A percentile compares a stretch with the other conserved stretches of the same genome.
Conservation (phyloP, 805 yeast species). For the Yarrowia phangngaensis region DNA sequence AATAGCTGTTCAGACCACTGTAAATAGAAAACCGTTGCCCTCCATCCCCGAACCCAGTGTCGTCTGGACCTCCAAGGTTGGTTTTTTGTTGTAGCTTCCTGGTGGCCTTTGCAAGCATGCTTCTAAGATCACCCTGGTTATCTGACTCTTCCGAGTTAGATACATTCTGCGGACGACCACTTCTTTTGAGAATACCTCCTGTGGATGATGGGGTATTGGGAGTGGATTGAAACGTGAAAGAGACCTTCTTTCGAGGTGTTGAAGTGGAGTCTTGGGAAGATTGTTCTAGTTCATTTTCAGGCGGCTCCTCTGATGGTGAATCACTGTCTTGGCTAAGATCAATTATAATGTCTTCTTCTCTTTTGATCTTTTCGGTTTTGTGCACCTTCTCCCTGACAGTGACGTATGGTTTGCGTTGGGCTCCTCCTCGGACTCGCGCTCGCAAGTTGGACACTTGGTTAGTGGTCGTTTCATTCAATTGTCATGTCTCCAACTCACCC, state of each 20-base stretch:
- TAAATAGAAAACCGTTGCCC: slow-evolving; percentile 18
- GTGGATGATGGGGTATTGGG: slow-evolving; percentile 15
- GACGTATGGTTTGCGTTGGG: slow-evolving; percentile 10
- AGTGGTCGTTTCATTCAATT: not conserved
- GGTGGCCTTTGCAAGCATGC: not conserved
- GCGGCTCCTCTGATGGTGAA: not conserved
- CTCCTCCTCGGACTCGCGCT: slow-evolving; percentile 17
- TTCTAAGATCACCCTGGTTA: not conserved
- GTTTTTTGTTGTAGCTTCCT: not conserved
- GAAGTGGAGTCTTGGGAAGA: not conserved
- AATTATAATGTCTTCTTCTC: not conserved
- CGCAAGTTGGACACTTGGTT: slow-evolving; percentile 19
- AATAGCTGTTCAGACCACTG: slow-evolving; percentile 2
- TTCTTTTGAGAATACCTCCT: slow-evolving; percentile 14
- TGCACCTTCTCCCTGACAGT: not conserved
- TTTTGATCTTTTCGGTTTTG: not conserved
- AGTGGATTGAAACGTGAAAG: slow-evolving; percentile 3
- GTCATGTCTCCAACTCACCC: slow-evolving; percentile 6
- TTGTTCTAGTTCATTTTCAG: not conserved
- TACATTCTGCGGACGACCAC: not conserved
- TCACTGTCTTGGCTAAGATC: too few species aligned
- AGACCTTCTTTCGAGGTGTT: slow-evolving; percentile 14
- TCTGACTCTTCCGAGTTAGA: not conserved
- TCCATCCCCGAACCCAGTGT: slow-evolving; percentile 21
- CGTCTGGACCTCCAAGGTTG: slow-evolving; percentile 16